Conservation (phyloP, 768 basidiomycete species). For the Leccinum rimulosum region DNA sequence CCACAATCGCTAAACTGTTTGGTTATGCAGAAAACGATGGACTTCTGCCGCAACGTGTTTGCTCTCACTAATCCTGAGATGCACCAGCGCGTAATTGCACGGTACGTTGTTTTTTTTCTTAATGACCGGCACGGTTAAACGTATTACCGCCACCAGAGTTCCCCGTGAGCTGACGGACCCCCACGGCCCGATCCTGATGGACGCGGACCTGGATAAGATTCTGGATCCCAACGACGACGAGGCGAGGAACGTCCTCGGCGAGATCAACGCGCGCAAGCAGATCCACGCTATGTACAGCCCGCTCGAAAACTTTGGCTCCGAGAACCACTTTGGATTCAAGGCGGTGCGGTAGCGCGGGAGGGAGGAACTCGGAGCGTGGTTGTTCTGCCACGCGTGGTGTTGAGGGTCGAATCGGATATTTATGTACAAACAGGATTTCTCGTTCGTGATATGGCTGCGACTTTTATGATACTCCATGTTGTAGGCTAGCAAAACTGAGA, state of each 20-base stretch:
- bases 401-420: not conserved
- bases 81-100: not conserved
- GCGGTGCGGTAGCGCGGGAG: not conserved
- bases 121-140: too few relatives aligned
- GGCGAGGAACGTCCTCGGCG: not conserved
- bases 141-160: not conserved
- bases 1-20: not conserved
- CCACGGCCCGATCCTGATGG: not conserved
- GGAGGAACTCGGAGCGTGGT: not conserved
- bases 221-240: not conserved
- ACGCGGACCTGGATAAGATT: not conserved
- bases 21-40: not conserved
- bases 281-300: not conserved
- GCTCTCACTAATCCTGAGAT: not conserved
- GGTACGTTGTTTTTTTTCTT: not conserved
- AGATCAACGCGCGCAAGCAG: not conserved
- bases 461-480: not conserved
- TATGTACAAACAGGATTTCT: not conserved
- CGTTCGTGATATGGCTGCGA: not conserved
- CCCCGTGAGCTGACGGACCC: not conserved
- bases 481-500: too few relatives aligned
- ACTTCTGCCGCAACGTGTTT: not conserved
- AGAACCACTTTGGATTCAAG: not conserved
- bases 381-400: not conserved
- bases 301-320: not conserved